Evolutionary conservation across 208 protist species (phyloP), one percentile per base, ranked within the genome.

Genomic region (Trypanosoma conorhini): DNA sequence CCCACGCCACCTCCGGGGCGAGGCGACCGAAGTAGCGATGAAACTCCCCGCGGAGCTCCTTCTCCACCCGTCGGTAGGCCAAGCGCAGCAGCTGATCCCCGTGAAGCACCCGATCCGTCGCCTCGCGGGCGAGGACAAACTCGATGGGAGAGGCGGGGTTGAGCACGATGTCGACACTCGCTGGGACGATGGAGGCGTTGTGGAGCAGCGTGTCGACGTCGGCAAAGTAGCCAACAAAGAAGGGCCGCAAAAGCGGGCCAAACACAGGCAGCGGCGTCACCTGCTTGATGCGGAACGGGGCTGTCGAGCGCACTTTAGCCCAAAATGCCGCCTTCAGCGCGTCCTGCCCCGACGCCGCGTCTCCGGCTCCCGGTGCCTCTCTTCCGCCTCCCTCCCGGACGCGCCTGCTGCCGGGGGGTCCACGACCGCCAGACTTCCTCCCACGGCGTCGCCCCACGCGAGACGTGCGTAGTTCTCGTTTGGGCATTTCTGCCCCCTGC

Each of bases 221-320:
- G 15, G 88, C 91, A 50, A 94, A 96, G 77, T 96, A 96, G 24
- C 91, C 91, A 24, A 94, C 66, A 66, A 93, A 87, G 58, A 88
- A 94, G 3, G 88, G 81, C 13, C 71, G 73, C 5, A 88, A 30
- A 26, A 88, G 73, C 5, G 88, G 85, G 7, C 91, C 91, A 60
- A 89, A 94, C 35, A 75, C 78, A 62, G 88, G 86, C 21, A 96
- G 80, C 17, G 91, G 91, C 17, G 84, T 91, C 8, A 85, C 91
- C 59, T 87, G 80, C 64, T 60, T 69, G 31, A 94, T 70, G 24
- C 66, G 31, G 64, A 96, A 93, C 10, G 85, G 88, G 19, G 74
- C 31, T n/a, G 83, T 83, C 22, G 72, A 54, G 26, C 80, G 76
- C 22, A 96, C 71, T 40, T 70, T 72, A 15, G 61, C 60, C 77